Base-by-base conservation (phyloP, 768 basidiomycete species). In the Trametes maxima region DNA sequence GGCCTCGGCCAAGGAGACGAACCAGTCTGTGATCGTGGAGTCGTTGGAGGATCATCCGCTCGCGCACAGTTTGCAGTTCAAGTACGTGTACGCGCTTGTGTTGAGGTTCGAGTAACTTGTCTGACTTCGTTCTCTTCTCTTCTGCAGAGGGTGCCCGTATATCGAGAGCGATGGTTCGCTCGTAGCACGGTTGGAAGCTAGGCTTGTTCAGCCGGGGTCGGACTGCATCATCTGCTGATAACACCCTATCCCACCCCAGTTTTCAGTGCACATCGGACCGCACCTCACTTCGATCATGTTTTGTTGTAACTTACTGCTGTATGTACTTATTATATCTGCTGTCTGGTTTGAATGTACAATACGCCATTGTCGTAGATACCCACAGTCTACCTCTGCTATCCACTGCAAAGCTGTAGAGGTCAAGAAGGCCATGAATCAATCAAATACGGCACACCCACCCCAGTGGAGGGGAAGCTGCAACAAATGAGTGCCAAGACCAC, bases 1-100 rank as follows among this genome's bases (percentile, higher is more conserved):
- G 35, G 2, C 14, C 28, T 24, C 42, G 35, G 11, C 57, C 56
- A 35, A 42, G 33, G 33, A 37, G 28, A 39, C 59, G 39, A 46
- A 68, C 48, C 19, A 35, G 7, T 19, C 55, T 12, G 25, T 54
- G 69, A 76, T 86, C 35, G 64, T 76, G 3, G 76, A 78, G 1
- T 49, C 61, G 36, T 28, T 62, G 4, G 61, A 62, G 55, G 61
- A 57, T 6, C 16, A 57, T 24, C 19, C 50, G n/a, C 50, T 45
- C 8, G 54, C 50, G 36, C 50, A 53, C 24, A 62, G 49, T 19
- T 22, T 62, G 56, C 61, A 62, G 56, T 62, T 57, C 45, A 49
- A 57, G 61, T 62, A 16, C 8, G 55, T 48, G 22, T 3, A 1
- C 13, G 12, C 22, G 7, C n/a, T 8, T 5, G 6, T 22, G 8